Evolutionary conservation across 2,329 filamentous ascomycete genomes (phyloP).

Genomic region (Xylariaceae sp.): DNA sequence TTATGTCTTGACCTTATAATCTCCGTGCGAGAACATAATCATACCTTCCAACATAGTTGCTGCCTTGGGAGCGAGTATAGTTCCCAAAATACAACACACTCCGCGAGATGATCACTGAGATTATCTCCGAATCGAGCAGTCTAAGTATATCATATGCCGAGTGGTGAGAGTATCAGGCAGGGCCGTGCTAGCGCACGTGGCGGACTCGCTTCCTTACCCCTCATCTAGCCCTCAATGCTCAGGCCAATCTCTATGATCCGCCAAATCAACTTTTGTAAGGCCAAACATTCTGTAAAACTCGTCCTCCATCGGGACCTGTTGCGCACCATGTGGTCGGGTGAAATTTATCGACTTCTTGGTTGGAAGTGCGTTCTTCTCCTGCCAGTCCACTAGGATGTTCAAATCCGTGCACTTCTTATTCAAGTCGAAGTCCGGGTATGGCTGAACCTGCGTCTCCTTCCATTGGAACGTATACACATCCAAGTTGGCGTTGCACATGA

Average conservation of each 20-base stretch:
- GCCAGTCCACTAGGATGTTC: not conserved
- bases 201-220: no score
- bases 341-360: not conserved
- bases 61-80: no score
- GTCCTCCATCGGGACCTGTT: not conserved
- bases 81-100: no score
- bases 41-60: no score
- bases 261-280: not conserved
- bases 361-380: not conserved
- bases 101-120: no score
- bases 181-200: no score
- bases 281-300: not conserved
- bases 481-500: not conserved
- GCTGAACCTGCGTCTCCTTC: conserved; percentile 1
- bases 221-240: not conserved
- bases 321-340: not conserved
- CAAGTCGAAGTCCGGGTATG: not conserved
- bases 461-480: not conserved
- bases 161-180: no score
- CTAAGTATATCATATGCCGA: no score
- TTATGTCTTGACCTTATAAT: no score
- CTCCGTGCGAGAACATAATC: no score
- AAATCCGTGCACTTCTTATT: not conserved
- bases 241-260: not conserved
- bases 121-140: no score